Conservation (phyloP, 768 basidiomycete genomes). For the Hygrophoropsis aurantiaca region DNA sequence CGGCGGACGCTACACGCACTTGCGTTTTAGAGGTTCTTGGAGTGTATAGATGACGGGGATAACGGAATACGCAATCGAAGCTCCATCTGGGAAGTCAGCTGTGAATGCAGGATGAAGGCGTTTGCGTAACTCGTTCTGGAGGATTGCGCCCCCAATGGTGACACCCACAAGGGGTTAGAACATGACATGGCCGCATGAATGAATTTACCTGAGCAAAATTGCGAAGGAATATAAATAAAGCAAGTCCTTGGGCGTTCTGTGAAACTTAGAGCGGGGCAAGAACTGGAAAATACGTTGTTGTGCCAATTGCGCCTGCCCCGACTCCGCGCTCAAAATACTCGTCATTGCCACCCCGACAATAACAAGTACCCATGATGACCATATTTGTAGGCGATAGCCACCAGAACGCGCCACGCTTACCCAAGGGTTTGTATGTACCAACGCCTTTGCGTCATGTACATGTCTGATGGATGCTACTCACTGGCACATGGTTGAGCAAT, state of each 20-base stretch:
- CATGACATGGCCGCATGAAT: too few species aligned
- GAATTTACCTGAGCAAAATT: constrained; percentile 19
- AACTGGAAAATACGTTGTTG: constrained; percentile 18
- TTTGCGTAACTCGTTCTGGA: constrained; percentile 34
- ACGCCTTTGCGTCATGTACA: too few species aligned
- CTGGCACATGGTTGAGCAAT: too few species aligned
- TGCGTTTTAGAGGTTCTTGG: constrained; percentile 20
- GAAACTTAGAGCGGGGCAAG: constrained; percentile 34
- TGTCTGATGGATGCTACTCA: too few species aligned
- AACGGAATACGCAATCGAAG: constrained; percentile 22
- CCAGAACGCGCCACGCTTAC: too few species aligned
- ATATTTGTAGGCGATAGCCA: too few species aligned
- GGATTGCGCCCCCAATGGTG: constrained; percentile 31
- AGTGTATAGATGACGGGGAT: constrained; percentile 25
- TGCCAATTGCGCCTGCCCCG: constrained; percentile 9
- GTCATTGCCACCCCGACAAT: too few species aligned
- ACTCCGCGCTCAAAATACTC: too few species aligned
- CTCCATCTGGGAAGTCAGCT: constrained; percentile 17
- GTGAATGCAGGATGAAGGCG: constrained; percentile 28
- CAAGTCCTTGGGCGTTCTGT: constrained; percentile 35
- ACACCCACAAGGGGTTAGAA: constrained; percentile 21
- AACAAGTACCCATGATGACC: too few species aligned
- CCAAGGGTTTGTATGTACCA: too few species aligned
- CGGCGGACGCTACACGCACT: constrained; percentile 31
- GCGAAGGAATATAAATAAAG: constrained; percentile 29